Conservation (phyloP, 129 eudicot genomes). For the Gnaphalium uliginosum region DNA sequence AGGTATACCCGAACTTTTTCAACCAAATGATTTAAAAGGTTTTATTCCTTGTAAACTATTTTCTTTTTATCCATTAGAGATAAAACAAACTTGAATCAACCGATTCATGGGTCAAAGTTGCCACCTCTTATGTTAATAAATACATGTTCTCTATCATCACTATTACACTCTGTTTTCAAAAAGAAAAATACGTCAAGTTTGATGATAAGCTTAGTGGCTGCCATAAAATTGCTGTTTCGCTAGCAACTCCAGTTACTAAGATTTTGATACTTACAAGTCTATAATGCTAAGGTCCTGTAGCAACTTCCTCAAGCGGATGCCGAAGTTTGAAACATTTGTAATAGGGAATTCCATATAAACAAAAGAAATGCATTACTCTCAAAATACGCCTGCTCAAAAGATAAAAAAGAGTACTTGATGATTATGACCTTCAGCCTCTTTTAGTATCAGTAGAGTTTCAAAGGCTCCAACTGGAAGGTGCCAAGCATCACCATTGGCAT, state of each 20-base stretch:
- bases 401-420: slow-evolving; percentile 35
- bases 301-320: slow-evolving; percentile 91
- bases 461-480: slow-evolving; percentile 88
- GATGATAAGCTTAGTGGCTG: slow-evolving; percentile 1
- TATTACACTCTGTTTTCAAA: background rate
- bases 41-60: too few species aligned
- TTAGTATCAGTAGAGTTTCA: slow-evolving; percentile 57
- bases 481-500: slow-evolving; percentile 95
- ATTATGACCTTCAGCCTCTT: slow-evolving; percentile 82
- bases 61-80: too few species aligned
- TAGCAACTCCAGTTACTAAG: background rate
- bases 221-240: background rate
- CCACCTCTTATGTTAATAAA: background rate
- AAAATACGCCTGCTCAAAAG: slow-evolving; percentile 22
- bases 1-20: too few species aligned
- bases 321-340: slow-evolving; percentile 76
- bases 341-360: slow-evolving; percentile 12
- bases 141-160: background rate
- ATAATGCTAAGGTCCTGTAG: slow-evolving; percentile 74
- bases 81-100: too few species aligned
- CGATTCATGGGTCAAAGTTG: too few species aligned
- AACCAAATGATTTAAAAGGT: too few species aligned
- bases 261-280: slow-evolving; percentile 58
- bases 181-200: background rate
- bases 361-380: slow-evolving; percentile 8